Base-by-base conservation (phyloP, 257 asterid genomes). In the Linderniella brevidens region DNA sequence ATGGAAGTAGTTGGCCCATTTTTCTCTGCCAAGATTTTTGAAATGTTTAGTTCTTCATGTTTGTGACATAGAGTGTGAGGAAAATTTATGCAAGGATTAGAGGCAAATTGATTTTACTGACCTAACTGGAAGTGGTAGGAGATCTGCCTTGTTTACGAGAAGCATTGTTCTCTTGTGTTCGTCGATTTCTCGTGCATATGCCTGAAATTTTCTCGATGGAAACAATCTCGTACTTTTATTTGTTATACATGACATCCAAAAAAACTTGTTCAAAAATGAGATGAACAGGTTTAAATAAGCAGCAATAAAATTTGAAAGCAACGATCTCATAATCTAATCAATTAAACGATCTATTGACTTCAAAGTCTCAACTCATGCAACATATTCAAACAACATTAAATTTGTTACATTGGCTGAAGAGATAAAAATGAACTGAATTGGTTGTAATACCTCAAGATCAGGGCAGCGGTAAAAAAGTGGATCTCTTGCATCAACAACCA, bases 401-500 rank as follows among this genome's bases (percentile, higher is more conserved):
- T n/a, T n/a, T n/a, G n/a, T n/a, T n/a, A n/a, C n/a, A n/a, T n/a
- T n/a, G n/a, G n/a, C n/a, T n/a, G n/a, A n/a, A n/a, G n/a, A n/a
- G n/a, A 25, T 25, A 6, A 25, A 6, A 25, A 25, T 25, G 32
- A 6, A 25, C 3, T 25, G 32, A 2, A 25, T 6, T 6, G 32
- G 32, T 25, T 6, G 32, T 25, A 3, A 25, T 72, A 88, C 98
- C 95, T 88, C 98, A 57, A 88, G 82, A 71, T 88, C 98, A 56
- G 98, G 92, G 71, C 95, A 88, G 39, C 94, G 94, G 60, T 88
- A 88, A 59, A 88, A 88, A 55, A 88, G 82, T 3, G 98, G 98
- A 65, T 88, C 78, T 60, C 98, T 74, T 41, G 98, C 94, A 73
- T 88, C 98, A 72, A 88, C 98, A 61, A 88, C 95, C 92, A 78